phyloP scores from a whole-genome alignment of 441 rosid genomes.

The Mallotus repandus region DNA sequence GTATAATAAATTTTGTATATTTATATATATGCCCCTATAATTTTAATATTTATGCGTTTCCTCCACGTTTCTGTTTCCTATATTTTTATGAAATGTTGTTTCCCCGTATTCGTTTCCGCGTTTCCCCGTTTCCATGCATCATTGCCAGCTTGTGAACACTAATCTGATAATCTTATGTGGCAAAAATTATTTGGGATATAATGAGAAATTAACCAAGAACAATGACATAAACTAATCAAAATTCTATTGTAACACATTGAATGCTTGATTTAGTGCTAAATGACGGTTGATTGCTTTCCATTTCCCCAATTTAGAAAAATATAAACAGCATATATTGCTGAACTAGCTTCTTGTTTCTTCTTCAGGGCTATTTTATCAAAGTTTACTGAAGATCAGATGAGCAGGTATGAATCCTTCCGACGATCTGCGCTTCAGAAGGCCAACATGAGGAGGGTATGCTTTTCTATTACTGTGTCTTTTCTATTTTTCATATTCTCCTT shows the following conservation, averaged over 20 bases:
- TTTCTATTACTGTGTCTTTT: neutral
- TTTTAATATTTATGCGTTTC: no score
- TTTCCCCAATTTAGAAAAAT: neutral
- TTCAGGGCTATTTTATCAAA: slow-evolving; percentile 71
- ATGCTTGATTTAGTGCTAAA: neutral
- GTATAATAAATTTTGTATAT: no score
- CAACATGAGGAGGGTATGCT: slow-evolving; percentile 75
- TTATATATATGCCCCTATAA: no score
- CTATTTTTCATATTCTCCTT: neutral
- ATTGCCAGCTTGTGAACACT: neutral
- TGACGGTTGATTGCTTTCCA: neutral
- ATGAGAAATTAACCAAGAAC: neutral
- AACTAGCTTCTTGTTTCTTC: slow-evolving; percentile 9
- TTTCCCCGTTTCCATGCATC: no score
- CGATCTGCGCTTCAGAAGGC: slow-evolving; percentile 94
- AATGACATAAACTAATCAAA: slow-evolving; percentile 1
- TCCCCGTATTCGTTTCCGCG: no score
- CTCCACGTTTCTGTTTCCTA: no score
- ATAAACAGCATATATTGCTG: neutral
- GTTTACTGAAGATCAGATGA: slow-evolving; percentile 80
- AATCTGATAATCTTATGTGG: neutral
- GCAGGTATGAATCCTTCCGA: slow-evolving; percentile 84
- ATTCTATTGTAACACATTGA: neutral
- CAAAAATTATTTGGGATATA: neutral
- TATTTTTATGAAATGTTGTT: no score